Evolutionary conservation across 352 stramenopile genomes (phyloP), one percentile per base, ranked within the genome.

Genomic region (Globisporangium nodosum): DNA sequence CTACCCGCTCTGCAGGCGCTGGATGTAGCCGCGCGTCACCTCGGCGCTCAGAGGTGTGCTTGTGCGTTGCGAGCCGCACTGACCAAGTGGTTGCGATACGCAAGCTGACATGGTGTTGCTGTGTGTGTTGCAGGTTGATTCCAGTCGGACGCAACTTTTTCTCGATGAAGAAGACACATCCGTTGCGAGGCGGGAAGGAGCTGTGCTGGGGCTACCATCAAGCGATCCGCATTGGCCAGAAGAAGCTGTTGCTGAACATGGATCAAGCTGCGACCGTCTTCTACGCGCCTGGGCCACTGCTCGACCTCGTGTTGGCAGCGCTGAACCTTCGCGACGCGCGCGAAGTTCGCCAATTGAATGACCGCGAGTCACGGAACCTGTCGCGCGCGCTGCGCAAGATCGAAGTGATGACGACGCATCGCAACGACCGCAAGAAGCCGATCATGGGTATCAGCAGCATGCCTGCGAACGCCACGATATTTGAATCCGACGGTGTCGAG

Each of bases 121-220:
- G 21, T 53, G 13, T 24, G 20, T 58, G 11, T n/a, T 21, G 27
- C 45, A 74, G 70, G 8, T 67, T 88, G 60, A 86, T 86, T 35
- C 55, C 71, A 12, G 77, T 88, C 1, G 80, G 78, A 0, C 73
- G 80, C 39, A 92, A 92, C 49, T 76, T 92, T 13, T 90, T 90
- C 30, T 79, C 70, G 0, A 78, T 86, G 69, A 79, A 78, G 63
- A 82, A 85, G 37, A 83, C 76, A 0, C 56, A 78, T n/a, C 56
- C 73, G 3, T 61, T 92, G 0, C 73, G 76, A 27, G 80, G 77
- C 43, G 83, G 83, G 52, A 85, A 85, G 49, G 76, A 89, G 43
- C 50, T 90, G 13, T 88, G 73, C 52, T 90, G 70, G 71, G 83
- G 80, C 4, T 92, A 90, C 49, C 76, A 88, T 39, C 83, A 92